phyloP scores from a whole-genome alignment of 2,329 filamentous ascomycete genomes.

The Fusarium caatingaense region DNA sequence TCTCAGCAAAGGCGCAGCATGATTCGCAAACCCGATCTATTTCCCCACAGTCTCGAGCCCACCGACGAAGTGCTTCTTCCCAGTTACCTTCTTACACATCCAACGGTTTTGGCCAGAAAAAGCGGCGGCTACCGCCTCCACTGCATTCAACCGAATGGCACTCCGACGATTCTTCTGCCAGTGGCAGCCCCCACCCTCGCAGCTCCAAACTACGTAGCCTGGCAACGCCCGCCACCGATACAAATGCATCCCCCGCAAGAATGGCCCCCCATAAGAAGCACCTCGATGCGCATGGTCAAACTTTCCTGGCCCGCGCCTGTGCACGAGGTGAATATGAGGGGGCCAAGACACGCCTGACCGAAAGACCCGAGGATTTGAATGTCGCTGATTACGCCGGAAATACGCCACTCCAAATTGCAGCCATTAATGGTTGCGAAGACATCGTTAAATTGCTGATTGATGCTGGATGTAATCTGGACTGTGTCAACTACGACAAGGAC shows the following conservation, averaged over 20 bases:
- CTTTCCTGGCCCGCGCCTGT: slow-evolving; percentile 88
- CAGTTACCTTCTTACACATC: slow-evolving; percentile 67
- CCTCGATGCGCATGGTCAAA: slow-evolving; percentile 92
- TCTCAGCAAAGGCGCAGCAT: slow-evolving; percentile 49
- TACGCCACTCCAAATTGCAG: slow-evolving; percentile 92
- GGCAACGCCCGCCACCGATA: slow-evolving; percentile 67
- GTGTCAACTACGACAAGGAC: slow-evolving; percentile 82
- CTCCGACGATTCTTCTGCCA: slow-evolving; percentile 74
- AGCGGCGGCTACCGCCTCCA: slow-evolving; percentile 70
- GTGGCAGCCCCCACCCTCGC: slow-evolving; percentile 69
- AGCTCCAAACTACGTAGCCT: slow-evolving; percentile 68
- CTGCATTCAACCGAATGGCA: slow-evolving; percentile 72
- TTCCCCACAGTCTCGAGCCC: slow-evolving; percentile 68
- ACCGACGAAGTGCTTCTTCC: slow-evolving; percentile 73
- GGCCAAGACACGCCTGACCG: slow-evolving; percentile 78
- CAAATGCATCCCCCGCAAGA: slow-evolving; percentile 74
- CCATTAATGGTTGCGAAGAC: slow-evolving; percentile 84
- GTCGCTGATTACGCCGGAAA: slow-evolving; percentile 95
- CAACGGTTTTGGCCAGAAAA: slow-evolving; percentile 69
- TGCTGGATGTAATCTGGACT: slow-evolving; percentile 86
- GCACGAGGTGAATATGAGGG: slow-evolving; percentile 84
- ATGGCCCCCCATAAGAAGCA: slow-evolving; percentile 83
- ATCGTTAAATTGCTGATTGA: slow-evolving; percentile 90
- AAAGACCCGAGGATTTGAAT: slow-evolving; percentile 89
- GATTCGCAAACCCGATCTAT: slow-evolving; percentile 59